Base-by-base conservation (phyloP, 2,329 filamentous ascomycete genomes). In the Cladophialophora yegresii region DNA sequence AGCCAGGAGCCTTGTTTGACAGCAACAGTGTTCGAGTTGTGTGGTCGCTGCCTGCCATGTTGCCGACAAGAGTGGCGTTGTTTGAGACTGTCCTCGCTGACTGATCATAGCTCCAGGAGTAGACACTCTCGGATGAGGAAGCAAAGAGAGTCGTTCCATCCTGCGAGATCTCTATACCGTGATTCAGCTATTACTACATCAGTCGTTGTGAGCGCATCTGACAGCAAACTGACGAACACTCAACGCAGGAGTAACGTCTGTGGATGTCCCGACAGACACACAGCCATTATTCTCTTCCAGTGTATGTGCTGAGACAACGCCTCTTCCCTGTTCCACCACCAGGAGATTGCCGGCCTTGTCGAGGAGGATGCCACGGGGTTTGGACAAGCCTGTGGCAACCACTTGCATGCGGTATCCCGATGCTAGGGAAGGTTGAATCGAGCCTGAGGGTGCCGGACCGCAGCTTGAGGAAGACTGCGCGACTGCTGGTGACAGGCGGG, bases 21-120 rank as follows among this genome's bases (percentile, higher is more conserved):
- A 89, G 76, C 45, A 90, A 80, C 1, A 92, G 78, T 0, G 89
- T 91, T 40, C 89, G 83, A 0, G 88, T 88, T 5, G 80, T 83
- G 70, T 91, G 88, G 55, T 86, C 88, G 4, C 78, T 75, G 64
- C 82, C 77, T 13, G 73, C 80, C 87, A 91, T 90, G 68, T 85
- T 85, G 43, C 78, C 78, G 54, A 92, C 78, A 4, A 92, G 65
- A 2, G 82, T 84, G 62, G 75, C 76, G 56, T 80, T 77, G 50
- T 85, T 80, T 3, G 82, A 81, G 49, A 76, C 78, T 23, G 72
- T 72, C 54, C 77, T 79, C 8, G 79, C 75, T 2, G 74, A 72
- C n/a, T 84, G 76, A 72, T 89, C 81, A 73, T 92, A 92, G 30
- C 79, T 73, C 85, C 87, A 92, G 1, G 84, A 78, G 72, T 81